Percentiles rank a stretch among this genome's conserved stretches.
These are phyloP conservation scores for Haplosporangium sp. DNA, from an alignment of 371 early-diverging fungal species.

Conservation along the genomic window DNA sequence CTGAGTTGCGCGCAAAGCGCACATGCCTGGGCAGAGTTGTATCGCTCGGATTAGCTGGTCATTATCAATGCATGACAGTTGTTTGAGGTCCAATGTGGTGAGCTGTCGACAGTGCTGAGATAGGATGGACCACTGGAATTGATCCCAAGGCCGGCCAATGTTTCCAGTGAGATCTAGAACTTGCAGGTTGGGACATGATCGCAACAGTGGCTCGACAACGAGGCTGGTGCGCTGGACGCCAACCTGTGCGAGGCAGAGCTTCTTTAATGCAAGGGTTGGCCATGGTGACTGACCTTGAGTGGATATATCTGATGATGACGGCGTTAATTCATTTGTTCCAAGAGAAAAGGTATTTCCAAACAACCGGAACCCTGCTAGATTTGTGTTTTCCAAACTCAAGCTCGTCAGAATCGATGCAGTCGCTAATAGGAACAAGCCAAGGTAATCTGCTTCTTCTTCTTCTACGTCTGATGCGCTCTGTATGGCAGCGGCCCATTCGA, in stretches of 20 bases:
- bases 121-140: constrained; percentile 23
- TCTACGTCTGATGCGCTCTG: neutral
- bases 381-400: constrained; percentile 7
- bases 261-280: constrained; percentile 5
- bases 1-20: constrained; percentile 12
- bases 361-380: constrained; percentile 12
- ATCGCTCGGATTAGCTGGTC: constrained; percentile 14
- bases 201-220: constrained; percentile 12
- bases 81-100: constrained; percentile 4
- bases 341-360: constrained; percentile 3
- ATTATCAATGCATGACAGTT: constrained; percentile 10
- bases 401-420: constrained; percentile 11
- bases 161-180: constrained; percentile 14
- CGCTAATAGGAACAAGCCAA: constrained; percentile 17
- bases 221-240: neutral
- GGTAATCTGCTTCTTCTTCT: constrained; percentile 6
- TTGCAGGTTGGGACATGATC: constrained; percentile 13
- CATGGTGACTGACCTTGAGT: neutral
- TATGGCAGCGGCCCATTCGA: neutral
- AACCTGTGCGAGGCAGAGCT: constrained; percentile 7
- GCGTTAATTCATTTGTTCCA: neutral
- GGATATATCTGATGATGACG: neutral
- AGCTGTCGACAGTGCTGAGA: neutral
- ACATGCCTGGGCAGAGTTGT: neutral
- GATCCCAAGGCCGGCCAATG: constrained; percentile 13